phyloP scores from a whole-genome alignment of 192 early-diverging fungal genomes.

The Backusella morwellensis region DNA sequence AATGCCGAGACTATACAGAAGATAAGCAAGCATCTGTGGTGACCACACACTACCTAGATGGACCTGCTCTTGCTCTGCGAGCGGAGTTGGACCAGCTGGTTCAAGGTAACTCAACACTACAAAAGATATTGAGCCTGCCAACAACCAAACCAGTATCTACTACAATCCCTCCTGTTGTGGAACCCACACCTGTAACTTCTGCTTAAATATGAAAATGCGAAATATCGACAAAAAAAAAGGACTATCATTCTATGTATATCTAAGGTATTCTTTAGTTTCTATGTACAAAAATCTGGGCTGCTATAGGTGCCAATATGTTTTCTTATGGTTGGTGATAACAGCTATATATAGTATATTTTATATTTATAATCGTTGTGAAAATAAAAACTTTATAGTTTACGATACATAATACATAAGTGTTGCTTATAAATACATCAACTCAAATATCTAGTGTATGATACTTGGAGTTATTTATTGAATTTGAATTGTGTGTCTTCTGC shows the following conservation, averaged over 20 bases:
- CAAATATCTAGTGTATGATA: neutral
- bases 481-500: too few species aligned
- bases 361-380: neutral
- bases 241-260: constrained; percentile 4
- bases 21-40: constrained; percentile 54
- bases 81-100: constrained; percentile 8
- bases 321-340: neutral
- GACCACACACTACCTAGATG: constrained; percentile 46
- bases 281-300: constrained; percentile 1
- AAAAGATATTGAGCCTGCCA: neutral
- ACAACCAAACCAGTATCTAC: neutral
- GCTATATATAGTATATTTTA: neutral
- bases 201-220: neutral
- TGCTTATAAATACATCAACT: neutral
- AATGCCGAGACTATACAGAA: constrained; percentile 63
- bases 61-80: constrained; percentile 24
- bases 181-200: neutral
- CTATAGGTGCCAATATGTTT: neutral
- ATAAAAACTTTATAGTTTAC: neutral
- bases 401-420: neutral
- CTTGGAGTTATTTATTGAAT: neutral
- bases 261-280: constrained; percentile 1
- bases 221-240: neutral
- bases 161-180: neutral
- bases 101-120: neutral